These are phyloP conservation scores for Rosa lucieae DNA, from an alignment of 306 rosid species.

Conservation along the genomic window DNA sequence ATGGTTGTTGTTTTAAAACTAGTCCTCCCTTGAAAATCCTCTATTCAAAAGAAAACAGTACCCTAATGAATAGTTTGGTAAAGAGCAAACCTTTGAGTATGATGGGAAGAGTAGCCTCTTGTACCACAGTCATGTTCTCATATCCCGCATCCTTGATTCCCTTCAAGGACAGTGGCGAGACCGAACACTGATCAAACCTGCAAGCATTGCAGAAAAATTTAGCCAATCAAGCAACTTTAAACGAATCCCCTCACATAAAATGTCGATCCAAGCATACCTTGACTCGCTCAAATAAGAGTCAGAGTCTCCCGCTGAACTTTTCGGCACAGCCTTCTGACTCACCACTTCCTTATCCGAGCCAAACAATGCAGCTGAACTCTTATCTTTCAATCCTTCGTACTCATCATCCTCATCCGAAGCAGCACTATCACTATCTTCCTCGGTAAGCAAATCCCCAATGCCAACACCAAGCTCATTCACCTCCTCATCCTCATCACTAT, in stretches of 20 bases:
- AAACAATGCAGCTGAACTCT: slow-evolving; percentile 46
- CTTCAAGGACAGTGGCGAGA: slow-evolving; percentile 75
- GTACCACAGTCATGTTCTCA: slow-evolving; percentile 93
- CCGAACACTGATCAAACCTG: slow-evolving; percentile 81
- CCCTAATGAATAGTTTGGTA: neutral
- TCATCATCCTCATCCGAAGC: slow-evolving; percentile 30
- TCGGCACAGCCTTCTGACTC: slow-evolving; percentile 26
- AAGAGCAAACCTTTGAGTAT: slow-evolving; percentile 73
- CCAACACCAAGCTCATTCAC: slow-evolving; percentile 27
- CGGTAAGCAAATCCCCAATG: slow-evolving; percentile 42
- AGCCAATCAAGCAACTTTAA: slow-evolving; percentile 8
- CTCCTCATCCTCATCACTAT: slow-evolving; percentile 35
- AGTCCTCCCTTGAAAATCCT: neutral
- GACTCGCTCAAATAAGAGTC: slow-evolving; percentile 78
- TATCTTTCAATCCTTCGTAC: slow-evolving; percentile 31
- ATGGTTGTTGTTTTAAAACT: neutral
- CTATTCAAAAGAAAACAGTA: neutral
- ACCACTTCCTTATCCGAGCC: slow-evolving; percentile 30
- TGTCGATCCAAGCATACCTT: slow-evolving; percentile 35
- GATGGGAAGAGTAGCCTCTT: slow-evolving; percentile 91
- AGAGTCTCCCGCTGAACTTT: slow-evolving; percentile 42
- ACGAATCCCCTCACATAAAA: neutral
- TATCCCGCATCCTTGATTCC: slow-evolving; percentile 91
- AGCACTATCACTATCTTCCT: slow-evolving; percentile 52
- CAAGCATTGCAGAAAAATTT: slow-evolving; percentile 24